These are phyloP conservation scores for Rhinocladiella mackenziei DNA, from an alignment of 2,329 filamentous ascomycete genomes.

Conservation along the genomic window DNA sequence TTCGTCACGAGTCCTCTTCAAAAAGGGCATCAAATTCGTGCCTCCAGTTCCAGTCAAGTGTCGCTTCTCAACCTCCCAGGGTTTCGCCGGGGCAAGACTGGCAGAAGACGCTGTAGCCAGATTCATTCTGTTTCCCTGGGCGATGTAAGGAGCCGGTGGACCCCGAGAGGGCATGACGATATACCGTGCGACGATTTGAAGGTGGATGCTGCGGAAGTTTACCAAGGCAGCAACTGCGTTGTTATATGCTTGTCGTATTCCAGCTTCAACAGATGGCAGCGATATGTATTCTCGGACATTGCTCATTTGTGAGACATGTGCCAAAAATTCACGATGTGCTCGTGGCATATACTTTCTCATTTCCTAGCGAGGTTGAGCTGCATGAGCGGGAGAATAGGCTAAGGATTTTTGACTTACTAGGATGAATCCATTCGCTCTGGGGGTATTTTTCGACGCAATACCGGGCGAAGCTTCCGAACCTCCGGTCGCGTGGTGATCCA, in stretches of 20 bases:
- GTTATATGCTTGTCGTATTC: constrained; percentile 31
- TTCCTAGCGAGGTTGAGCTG: constrained; percentile 36
- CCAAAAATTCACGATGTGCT: constrained; percentile 49
- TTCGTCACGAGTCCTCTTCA: constrained; percentile 51
- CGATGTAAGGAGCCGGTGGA: constrained; percentile 18
- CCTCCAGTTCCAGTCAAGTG: constrained; percentile 51
- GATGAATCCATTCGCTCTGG: constrained; percentile 31
- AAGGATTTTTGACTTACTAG: constrained; percentile 31
- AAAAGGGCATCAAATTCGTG: constrained; percentile 51
- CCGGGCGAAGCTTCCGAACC: constrained; percentile 28
- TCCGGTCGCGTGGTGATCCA: constrained; percentile 45
- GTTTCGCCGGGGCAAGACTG: constrained; percentile 25
- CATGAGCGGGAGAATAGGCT: too few relatives aligned
- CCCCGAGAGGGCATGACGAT: constrained; percentile 46
- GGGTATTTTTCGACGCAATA: constrained; percentile 16
- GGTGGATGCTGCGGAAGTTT: constrained; percentile 49
- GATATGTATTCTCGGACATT: constrained; percentile 47
- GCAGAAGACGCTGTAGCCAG: constrained; percentile 47
- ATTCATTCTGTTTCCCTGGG: constrained; percentile 33
- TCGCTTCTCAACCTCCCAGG: constrained; percentile 30
- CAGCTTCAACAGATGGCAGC: constrained; percentile 32
- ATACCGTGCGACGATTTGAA: constrained; percentile 52
- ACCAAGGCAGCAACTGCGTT: constrained; percentile 33
- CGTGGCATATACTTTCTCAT: constrained; percentile 56
- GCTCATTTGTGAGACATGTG: constrained; percentile 42